Evolutionary conservation across 495 filamentous ascomycete genomes (phyloP).

Genomic region (Penicillium canariense): DNA sequence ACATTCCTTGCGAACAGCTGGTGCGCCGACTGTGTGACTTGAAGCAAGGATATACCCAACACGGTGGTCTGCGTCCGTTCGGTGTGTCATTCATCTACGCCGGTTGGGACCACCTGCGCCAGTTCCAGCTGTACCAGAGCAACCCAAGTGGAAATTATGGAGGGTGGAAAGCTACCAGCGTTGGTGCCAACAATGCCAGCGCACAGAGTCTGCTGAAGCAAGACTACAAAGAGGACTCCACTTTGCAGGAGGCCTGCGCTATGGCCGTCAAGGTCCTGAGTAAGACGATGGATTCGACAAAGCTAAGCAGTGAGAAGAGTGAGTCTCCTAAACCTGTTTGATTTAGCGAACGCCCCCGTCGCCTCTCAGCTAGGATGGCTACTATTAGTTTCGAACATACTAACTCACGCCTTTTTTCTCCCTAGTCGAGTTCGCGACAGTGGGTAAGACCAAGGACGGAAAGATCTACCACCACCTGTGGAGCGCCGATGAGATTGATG

Average conservation of each 20-base stretch:
- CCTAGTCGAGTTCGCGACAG: constrained; percentile 95
- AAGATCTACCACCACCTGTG: constrained; percentile 98
- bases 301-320: constrained; percentile 99
- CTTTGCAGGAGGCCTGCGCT: constrained; percentile 92
- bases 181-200: constrained; percentile 96
- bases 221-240: constrained; percentile 97
- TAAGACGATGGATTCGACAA: constrained; percentile 99
- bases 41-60: constrained; percentile 99
- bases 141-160: constrained; percentile 99
- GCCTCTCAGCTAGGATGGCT: background rate
- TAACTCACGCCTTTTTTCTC: constrained; percentile 29
- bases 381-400: constrained; percentile 3
- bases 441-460: constrained; percentile 89
- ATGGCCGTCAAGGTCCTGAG: constrained; percentile 98
- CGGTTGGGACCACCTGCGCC: constrained; percentile 88
- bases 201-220: constrained; percentile 98
- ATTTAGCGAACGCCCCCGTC: too few relatives aligned
- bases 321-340: constrained; percentile 27
- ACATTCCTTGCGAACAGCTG: constrained; percentile 98
- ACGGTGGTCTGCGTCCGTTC: constrained; percentile 95
- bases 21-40: constrained; percentile 95
- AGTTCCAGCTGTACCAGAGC: constrained; percentile 99
- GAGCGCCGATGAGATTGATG: constrained; percentile 94
- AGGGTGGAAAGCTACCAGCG: constrained; percentile 97
- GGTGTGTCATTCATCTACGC: constrained; percentile 99